Evolutionary conservation across 345 rosid genomes (phyloP), one percentile per base, ranked within the genome.

Genomic region (Bruguiera parviflora): DNA sequence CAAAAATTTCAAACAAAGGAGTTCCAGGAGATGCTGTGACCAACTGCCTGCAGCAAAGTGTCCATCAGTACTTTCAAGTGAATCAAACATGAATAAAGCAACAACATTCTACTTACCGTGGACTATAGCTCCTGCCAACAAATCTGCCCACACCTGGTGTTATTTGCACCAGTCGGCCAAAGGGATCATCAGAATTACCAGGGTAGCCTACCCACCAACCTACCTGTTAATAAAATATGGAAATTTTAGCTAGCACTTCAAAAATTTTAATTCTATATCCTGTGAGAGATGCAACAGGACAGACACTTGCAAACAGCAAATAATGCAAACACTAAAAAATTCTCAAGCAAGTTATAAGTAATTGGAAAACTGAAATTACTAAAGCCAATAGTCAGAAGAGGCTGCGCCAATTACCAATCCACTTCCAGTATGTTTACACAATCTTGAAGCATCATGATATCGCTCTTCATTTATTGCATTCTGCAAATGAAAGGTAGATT

Each of bases 121-220:
- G 96, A 65, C 85, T 88, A 79, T 89, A 94, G 81, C 92, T 87
- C 83, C 81, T 86, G 65, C 88, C 98, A 77, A 91, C 80, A 82
- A 91, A 91, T 84, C 96, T 88, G 66, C 97, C 98, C 61, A 91
- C 81, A 52, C 90, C 88, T 61, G 92, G 96, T 58, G 92, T 86
- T 82, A 94, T 87, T 64, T 77, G 90, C 63, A 94, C 82, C 66
- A 94, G 78, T 79, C 85, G 86, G 9, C 98, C 97, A 80, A 91
- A 91, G 60, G 95, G 97, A 72, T 91, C 95, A 51, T 85, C 88
- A 47, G 93, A 84, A 57, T 83, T 96, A 65, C 84, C 81, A 39
- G 98, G 83, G 75, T 83, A 88, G 71, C 97, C 90, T 73, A 91
- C 96, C 98, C 98, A 94, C 98, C 98, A 94, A 53, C 98, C 98